phyloP scores from a whole-genome alignment of 176 grass and related monocot species.

The Saccharum officinarum region DNA sequence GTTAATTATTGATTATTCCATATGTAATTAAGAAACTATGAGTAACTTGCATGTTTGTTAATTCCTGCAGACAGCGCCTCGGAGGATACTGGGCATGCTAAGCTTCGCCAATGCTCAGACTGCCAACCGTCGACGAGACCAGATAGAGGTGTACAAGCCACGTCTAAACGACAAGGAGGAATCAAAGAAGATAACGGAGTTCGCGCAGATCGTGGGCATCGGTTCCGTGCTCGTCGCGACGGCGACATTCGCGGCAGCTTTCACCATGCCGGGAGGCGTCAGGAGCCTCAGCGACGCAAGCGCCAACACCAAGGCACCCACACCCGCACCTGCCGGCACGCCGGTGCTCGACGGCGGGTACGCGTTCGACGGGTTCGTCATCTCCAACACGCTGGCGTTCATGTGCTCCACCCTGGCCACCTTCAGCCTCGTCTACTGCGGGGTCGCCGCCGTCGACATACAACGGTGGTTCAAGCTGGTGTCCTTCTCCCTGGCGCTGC shows the following conservation, averaged over 20 bases:
- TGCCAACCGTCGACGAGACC: background rate
- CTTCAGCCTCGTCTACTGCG: constrained; percentile 45
- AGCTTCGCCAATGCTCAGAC: background rate
- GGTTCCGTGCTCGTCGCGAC: constrained; percentile 40
- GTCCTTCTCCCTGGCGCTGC: constrained; percentile 16
- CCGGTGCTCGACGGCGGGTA: background rate
- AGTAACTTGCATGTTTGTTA: too few relatives aligned
- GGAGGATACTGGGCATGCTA: background rate
- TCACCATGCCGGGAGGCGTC: constrained; percentile 29
- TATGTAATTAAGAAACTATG: too few relatives aligned
- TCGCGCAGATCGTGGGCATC: constrained; percentile 42
- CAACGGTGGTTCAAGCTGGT: background rate
- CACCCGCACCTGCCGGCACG: background rate
- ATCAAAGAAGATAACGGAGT: constrained; percentile 30
- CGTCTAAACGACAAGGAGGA: background rate
- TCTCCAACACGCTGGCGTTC: constrained; percentile 43
- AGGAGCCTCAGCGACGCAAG: background rate
- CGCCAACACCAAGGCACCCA: background rate
- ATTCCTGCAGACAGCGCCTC: background rate
- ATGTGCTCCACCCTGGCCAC: constrained; percentile 26
- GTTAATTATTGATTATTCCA: too few relatives aligned
- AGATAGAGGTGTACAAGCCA: background rate
- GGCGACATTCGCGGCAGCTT: constrained; percentile 34
- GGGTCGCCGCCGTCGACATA: constrained; percentile 38
- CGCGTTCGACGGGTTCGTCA: constrained; percentile 35